These are phyloP conservation scores for Tilletiopsis washingtonensis DNA, from an alignment of 1,284 basidiomycete species.

Conservation along the genomic window DNA sequence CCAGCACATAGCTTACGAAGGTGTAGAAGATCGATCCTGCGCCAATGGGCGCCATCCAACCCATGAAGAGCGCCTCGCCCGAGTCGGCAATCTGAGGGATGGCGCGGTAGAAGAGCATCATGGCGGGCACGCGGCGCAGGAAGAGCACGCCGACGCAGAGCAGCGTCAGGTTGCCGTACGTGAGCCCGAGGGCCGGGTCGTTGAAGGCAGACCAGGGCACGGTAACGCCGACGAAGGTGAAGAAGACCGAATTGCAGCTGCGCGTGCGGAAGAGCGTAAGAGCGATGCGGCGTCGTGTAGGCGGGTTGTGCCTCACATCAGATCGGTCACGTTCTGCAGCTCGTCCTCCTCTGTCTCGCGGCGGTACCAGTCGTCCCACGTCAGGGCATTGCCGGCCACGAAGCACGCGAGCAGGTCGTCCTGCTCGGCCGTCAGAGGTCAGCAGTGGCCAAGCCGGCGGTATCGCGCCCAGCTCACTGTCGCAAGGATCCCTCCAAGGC, in stretches of 20 bases:
- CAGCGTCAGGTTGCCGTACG: conserved; percentile 46
- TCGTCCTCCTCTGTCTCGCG: conserved; percentile 38
- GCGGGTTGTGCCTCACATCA: too few species aligned
- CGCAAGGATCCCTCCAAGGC: conserved; percentile 23
- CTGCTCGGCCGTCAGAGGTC: too few species aligned
- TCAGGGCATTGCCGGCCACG: conserved; percentile 31
- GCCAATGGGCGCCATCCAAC: conserved; percentile 50
- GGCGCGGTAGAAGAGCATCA: conserved; percentile 30
- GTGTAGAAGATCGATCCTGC: conserved; percentile 45
- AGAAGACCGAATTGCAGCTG: conserved; percentile 45
- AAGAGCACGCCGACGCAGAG: conserved; percentile 49
- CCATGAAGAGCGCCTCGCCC: conserved; percentile 45
- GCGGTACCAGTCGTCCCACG: conserved; percentile 40
- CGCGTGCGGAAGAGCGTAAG: too few species aligned
- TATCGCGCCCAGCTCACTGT: too few species aligned
- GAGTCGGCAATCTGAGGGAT: conserved; percentile 40
- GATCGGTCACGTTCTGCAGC: conserved; percentile 34
- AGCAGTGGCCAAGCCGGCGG: too few species aligned
- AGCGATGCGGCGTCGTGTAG: too few species aligned
- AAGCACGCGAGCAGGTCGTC: conserved; percentile 39
- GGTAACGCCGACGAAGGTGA: conserved; percentile 45
- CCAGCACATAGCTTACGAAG: too few species aligned
- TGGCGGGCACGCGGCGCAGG: conserved; percentile 46
- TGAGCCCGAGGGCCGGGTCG: conserved; percentile 34
- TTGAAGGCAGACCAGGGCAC: conserved; percentile 31